Evolutionary conservation across 768 basidiomycete species (phyloP).

Genomic region (Russula sp.): DNA sequence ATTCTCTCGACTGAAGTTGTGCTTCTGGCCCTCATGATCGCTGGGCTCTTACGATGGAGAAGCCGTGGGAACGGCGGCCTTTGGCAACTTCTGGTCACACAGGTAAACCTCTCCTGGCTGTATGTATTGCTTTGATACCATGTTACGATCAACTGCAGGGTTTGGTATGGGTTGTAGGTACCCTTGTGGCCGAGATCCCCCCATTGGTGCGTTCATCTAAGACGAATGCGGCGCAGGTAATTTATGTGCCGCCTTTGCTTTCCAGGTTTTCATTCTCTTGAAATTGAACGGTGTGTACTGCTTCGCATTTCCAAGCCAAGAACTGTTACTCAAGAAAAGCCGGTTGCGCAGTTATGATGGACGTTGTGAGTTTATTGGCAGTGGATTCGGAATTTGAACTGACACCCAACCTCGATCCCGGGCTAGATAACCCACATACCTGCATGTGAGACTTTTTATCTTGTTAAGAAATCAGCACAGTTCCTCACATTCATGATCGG

Average conservation of each 20-base stretch:
- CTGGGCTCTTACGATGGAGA: slow-evolving; percentile 9
- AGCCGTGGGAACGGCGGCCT: neutral
- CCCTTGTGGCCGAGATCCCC: slow-evolving; percentile 7
- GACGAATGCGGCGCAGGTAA: neutral
- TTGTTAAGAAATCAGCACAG: neutral
- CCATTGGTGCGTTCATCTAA: slow-evolving; percentile 5
- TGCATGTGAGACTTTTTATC: neutral
- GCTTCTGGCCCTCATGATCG: neutral
- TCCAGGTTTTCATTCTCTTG: slow-evolving; percentile 7
- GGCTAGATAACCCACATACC: neutral
- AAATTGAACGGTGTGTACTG: slow-evolving; percentile 15
- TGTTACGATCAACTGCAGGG: slow-evolving; percentile 1
- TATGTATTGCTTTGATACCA: neutral
- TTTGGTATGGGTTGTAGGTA: slow-evolving; percentile 4
- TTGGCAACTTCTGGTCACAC: slow-evolving; percentile 3
- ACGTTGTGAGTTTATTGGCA: slow-evolving; percentile 7
- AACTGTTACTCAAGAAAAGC: neutral
- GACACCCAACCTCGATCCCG: neutral
- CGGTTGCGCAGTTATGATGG: neutral
- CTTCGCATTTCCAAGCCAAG: neutral
- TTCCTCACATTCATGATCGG: neutral
- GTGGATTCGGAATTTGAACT: neutral
- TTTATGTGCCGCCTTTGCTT: neutral
- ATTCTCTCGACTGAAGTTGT: neutral
- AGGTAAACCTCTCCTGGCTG: neutral